Evolutionary conservation across 2,329 filamentous ascomycete species (phyloP), one percentile per base, ranked within the genome.

Genomic region (Fusarium cicatricum): DNA sequence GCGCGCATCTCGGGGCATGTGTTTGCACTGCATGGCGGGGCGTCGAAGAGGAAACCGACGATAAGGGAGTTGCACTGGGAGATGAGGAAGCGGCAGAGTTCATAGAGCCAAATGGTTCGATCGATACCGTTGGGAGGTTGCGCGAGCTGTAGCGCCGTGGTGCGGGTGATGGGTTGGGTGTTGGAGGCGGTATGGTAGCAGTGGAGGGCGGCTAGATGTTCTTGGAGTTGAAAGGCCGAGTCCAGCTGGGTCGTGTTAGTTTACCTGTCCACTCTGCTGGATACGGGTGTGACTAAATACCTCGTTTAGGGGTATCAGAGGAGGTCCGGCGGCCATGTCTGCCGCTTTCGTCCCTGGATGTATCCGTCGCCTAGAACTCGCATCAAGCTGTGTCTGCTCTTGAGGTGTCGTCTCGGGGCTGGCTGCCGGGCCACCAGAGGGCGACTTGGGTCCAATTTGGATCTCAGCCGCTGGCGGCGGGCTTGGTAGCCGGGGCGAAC

Each of bases 1-100:
- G 95, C 95, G 71, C 95, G 92, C 95, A 99, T 99, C 77, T 99
- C 95, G 28, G 93, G 92, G 71, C 95, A 99, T 2, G 95, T 97
- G 61, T 83, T 82, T 12, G 90, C 85, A 55, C 92, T 97, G 78
- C 95, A 99, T 3, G 94, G 89, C 7, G 94, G 94, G 37, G 82
- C 84, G 75, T 98, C 95, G 72, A 92, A 91, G 68, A 99, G 92
- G 70, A 99, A 94, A 61, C 91, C 92, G 55, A 97, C 88, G 64
- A 98, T 91, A 51, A 99, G 85, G 60, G 88, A 87, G 78, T 99
- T 99, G 73, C 92, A 94, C 77, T 97, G 93, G 64, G 94, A 90
- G 47, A 94, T 96, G 55, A 99, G 87, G 74, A 98, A 97, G 58
- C 95, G 92, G 71, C 92, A 97, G 43, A 99, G 89, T 77, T 99